phyloP scores from a whole-genome alignment of 345 rosid species.

The Sisymbrium altissimum region DNA sequence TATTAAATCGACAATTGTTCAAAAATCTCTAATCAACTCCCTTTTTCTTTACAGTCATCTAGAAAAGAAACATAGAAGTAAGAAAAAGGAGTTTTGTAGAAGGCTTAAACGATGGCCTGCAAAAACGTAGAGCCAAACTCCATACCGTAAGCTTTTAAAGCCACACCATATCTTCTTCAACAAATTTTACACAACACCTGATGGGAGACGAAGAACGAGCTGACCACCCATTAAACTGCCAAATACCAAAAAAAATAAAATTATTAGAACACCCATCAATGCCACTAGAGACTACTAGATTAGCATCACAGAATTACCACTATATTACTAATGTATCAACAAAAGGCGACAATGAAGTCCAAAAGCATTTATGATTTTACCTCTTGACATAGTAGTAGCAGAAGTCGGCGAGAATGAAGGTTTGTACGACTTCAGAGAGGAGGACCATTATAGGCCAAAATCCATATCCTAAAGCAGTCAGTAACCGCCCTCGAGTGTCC shows the following conservation, averaged over 20 bases:
- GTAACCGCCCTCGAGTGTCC: slow-evolving; percentile 72
- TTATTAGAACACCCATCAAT: not conserved
- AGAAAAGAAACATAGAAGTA: not conserved
- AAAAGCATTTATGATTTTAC: slow-evolving; percentile 18
- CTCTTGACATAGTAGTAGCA: slow-evolving; percentile 89
- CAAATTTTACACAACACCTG: slow-evolving; percentile 65
- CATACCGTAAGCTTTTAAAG: slow-evolving; percentile 4
- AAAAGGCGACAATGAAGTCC: too few species aligned
- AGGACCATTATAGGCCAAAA: slow-evolving; percentile 90
- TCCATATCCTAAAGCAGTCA: slow-evolving; percentile 81
- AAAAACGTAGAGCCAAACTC: slow-evolving; percentile 4
- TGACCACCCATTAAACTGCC: slow-evolving; percentile 82
- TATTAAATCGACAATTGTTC: not conserved
- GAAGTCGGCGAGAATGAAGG: slow-evolving; percentile 86
- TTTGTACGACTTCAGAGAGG: slow-evolving; percentile 79
- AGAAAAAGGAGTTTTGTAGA: not conserved
- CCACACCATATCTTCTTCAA: not conserved
- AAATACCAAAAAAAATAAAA: not conserved
- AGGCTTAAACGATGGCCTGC: slow-evolving; percentile 16
- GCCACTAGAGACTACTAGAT: not conserved
- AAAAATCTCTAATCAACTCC: slow-evolving; percentile 15
- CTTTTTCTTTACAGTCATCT: slow-evolving; percentile 22
- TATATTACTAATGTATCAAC: too few species aligned
- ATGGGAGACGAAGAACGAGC: slow-evolving; percentile 85
- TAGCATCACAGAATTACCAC: not conserved